phyloP scores from a whole-genome alignment of 208 protist species.

The Trypanosoma rangeli region DNA sequence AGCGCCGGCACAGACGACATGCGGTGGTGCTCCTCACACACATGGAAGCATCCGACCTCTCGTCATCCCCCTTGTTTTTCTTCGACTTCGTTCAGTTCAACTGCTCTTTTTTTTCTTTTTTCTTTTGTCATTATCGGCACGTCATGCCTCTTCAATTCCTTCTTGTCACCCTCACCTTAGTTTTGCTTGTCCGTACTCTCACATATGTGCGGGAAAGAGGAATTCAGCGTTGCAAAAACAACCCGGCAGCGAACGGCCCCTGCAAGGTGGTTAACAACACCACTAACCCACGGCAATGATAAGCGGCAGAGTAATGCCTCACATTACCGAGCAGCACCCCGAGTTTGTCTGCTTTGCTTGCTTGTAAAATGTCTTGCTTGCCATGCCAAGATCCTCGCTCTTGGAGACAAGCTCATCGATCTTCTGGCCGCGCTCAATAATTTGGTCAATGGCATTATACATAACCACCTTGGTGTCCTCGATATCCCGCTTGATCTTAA shows the following conservation, averaged over 20 bases:
- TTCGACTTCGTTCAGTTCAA: background rate
- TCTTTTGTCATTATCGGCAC: background rate
- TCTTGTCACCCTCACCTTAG: background rate
- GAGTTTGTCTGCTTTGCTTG: constrained; percentile 89
- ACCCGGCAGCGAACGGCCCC: background rate
- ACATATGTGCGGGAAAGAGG: background rate
- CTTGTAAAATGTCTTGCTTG: constrained; percentile 91
- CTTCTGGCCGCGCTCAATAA: constrained; percentile 88
- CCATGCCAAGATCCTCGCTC: constrained; percentile 78
- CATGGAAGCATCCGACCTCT: background rate
- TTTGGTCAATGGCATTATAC: constrained; percentile 91
- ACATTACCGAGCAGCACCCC: constrained; percentile 88
- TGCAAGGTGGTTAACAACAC: background rate
- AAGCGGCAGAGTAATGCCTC: background rate
- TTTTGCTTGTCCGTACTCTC: background rate
- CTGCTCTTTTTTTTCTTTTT: background rate
- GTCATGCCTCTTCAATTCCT: background rate
- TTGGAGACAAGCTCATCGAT: constrained; percentile 88
- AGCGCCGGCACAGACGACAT: background rate
- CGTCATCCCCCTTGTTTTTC: constrained; percentile 7
- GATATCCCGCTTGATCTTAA: constrained; percentile 87
- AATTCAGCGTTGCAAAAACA: background rate
- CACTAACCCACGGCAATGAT: background rate
- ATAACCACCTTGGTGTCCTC: constrained; percentile 93
- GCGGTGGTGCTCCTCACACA: background rate